Evolutionary conservation across 1,284 basidiomycete species (phyloP), one percentile per base, ranked within the genome.

Genomic region (Tylopilus sp.): DNA sequence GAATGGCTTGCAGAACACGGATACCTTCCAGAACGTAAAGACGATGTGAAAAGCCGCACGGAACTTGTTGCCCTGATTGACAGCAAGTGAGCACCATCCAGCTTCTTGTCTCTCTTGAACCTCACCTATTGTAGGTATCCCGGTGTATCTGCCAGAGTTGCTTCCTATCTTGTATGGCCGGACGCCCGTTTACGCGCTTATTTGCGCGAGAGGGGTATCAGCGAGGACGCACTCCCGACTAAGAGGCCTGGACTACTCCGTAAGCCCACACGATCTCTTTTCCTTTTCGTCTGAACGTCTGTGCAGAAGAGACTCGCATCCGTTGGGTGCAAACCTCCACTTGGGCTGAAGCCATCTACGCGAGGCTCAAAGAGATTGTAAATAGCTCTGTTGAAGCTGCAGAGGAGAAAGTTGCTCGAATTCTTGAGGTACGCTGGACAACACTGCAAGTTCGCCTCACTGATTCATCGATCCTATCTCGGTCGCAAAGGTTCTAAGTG

Each of bases 141-240:
- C 1, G 62, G 59, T 58, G 59, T 64, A 25, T 71, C 73, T 22
- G 64, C 72, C 1, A 74, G 74, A 35, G 73, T 77, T 8, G 79
- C 83, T 5, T 75, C 81, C 2, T 94, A 92, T 70, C 76, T 94
- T 46, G 79, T 81, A n/a, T 95, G 92, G 92, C 91, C 92, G 15
- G 92, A 94, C 63, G 89, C 92, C 4, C 83, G 92, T 42, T 81
- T 95, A 29, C 87, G 92, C 50, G 90, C 89, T 1, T 92, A 86
- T 69, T 79, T 94, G 28, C 81, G 90, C 53, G 82, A 88, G 65
- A 80, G 82, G 56, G 88, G 88, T 46, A 63, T 93, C 35, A 76
- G 80, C 57, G 90, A 94, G 63, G 76, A 78, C 19, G 76, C 79
- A 52, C 75, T 89, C 40, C 87, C 86, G 0, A 79, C 78, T 1